Evolutionary conservation across 1,139 yeast species (phyloP), one percentile per base, ranked within the genome.

Genomic region (Waltiozyma solani): DNA sequence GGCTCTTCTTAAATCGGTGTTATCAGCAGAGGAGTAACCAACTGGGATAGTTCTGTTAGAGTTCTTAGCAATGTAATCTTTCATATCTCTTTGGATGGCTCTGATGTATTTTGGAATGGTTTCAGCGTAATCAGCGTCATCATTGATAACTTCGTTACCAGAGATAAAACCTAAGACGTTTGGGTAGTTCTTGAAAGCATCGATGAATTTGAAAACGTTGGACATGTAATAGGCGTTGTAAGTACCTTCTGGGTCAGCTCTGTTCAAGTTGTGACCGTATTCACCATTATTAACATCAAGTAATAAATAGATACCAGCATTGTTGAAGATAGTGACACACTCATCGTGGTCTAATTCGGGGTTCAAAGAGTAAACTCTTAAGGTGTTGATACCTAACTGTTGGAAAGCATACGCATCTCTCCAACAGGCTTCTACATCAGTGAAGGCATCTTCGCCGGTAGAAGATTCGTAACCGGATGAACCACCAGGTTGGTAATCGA

Each of bases 21-120:
- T 94, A 60, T 87, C 95, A 37, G 94, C 95, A 34, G 96, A 91
- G 12, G 95, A 82, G 60, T 87, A 89, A 37, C 96, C 97, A 33
- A 89, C 93, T 4, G 95, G 96, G 42, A 87, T 81, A 11, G 68
- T 57, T 60, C 96, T 76, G 56, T 81, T 73, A 20, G 79, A 65
- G 50, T 82, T 76, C 41, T 71, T 66, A 14, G 69, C 63, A 46
- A 89, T 85, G 59, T 89, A 87, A 50, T 76, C 75, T 63, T 85
- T 87, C 70, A 83, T 79, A 59, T 89, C 97, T 61, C 97, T 79
- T 52, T 85, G 79, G 27, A 93, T 85, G 34, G 96, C 96, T 60
- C 93, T 80, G 45, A 89, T 75, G 56, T 82, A 89, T 38, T 66
- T 71, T 32, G 86, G 84, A 35, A 76, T 71, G 11, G 59, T 60